Percentiles rank a stretch among this genome's conserved stretches.
Conservation (phyloP, 225 moss, liverwort and hornwort species). For the Sphagnum contortum region DNA sequence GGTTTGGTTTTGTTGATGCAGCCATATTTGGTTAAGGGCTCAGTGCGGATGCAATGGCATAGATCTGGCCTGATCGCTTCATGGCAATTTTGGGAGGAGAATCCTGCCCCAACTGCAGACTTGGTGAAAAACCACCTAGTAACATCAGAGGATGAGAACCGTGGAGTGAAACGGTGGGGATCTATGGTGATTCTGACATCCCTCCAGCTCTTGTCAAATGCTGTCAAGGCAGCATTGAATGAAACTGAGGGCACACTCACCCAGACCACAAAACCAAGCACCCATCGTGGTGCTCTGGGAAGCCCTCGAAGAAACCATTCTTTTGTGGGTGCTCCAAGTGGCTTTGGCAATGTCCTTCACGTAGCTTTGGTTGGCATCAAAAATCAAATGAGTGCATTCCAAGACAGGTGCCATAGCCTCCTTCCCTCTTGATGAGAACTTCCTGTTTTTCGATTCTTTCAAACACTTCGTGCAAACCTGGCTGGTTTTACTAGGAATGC, state of each 20-base stretch:
- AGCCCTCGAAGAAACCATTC: constrained; percentile 28
- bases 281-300: constrained; percentile 9
- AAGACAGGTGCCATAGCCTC: constrained; percentile 54
- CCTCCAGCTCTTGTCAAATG: constrained; percentile 64
- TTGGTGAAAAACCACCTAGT: constrained; percentile 28
- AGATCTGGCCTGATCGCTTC: constrained; percentile 79
- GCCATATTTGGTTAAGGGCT: constrained; percentile 87
- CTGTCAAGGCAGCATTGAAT: constrained; percentile 67
- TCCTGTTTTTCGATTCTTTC: not conserved
- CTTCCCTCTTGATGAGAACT: not conserved
- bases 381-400: constrained; percentile 87
- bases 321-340: constrained; percentile 39
- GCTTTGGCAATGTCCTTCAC: constrained; percentile 75
- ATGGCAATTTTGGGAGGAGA: constrained; percentile 95
- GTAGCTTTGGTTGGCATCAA: constrained; percentile 86
- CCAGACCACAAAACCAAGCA: constrained; percentile 18
- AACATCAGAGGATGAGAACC: constrained; percentile 28
- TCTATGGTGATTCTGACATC: constrained; percentile 83
- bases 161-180: constrained; percentile 82
- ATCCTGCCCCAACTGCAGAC: constrained; percentile 59
- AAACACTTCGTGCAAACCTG: not conserved
- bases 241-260: constrained; percentile 42
- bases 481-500: not conserved
- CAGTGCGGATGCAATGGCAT: constrained; percentile 88
- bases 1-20: constrained; percentile 16